Evolutionary conservation across 1,284 basidiomycete species (phyloP).

Genomic region (Apiotrichum akiyoshidainum): DNA sequence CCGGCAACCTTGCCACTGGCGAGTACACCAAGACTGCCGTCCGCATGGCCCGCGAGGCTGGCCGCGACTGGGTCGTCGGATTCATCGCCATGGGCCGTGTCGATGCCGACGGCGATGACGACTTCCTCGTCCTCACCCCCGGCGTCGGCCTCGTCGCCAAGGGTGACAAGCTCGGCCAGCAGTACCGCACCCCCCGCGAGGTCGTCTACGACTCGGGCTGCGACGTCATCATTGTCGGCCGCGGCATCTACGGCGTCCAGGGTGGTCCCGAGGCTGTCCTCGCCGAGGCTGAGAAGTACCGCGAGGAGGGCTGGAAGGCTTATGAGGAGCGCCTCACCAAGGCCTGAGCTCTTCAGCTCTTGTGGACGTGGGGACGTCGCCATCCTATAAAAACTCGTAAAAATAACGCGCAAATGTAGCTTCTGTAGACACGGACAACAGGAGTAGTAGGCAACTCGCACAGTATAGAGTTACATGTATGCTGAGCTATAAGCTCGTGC

Average conservation of each 20-base stretch:
- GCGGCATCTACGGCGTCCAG: constrained; percentile 80
- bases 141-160: constrained; percentile 82
- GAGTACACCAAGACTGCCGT: constrained; percentile 82
- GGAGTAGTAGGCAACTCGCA: background rate
- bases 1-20: constrained; percentile 79
- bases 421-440: background rate
- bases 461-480: constrained; percentile 19
- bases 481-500: background rate
- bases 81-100: constrained; percentile 89
- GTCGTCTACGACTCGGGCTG: constrained; percentile 82
- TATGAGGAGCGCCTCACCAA: constrained; percentile 60
- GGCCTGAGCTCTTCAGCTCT: constrained; percentile 5
- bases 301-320: constrained; percentile 83
- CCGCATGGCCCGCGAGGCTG: constrained; percentile 69
- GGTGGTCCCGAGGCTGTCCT: constrained; percentile 61
- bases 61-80: constrained; percentile 84
- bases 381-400: background rate
- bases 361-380: too few relatives aligned
- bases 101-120: constrained; percentile 64
- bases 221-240: constrained; percentile 96
- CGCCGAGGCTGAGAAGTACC: constrained; percentile 77
- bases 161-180: constrained; percentile 90
- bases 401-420: background rate
- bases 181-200: constrained; percentile 87
- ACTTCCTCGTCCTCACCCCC: constrained; percentile 89